These are phyloP conservation scores for Rosa lucieae DNA, from an alignment of 306 rosid species.

Conservation along the genomic window DNA sequence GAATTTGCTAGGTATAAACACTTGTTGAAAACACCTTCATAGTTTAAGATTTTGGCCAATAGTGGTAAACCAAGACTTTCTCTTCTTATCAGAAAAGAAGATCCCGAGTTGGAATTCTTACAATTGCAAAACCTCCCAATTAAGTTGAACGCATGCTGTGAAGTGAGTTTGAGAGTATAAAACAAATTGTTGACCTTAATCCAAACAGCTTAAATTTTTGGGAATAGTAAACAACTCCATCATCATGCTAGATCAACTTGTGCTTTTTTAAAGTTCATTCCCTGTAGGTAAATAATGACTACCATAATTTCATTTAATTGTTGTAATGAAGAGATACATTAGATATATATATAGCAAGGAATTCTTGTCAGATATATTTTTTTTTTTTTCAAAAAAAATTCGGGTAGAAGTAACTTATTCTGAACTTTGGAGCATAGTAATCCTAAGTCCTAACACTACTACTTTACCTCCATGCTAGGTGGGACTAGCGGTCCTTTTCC, in stretches of 20 bases:
- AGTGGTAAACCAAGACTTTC: background rate
- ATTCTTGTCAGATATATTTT: background rate
- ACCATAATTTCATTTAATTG: background rate
- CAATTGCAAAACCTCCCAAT: background rate
- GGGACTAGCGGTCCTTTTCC: no score
- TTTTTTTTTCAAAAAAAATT: background rate
- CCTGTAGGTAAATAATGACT: background rate
- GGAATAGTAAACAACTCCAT: no score
- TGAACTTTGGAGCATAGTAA: background rate
- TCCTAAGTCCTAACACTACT: background rate
- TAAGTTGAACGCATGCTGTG: background rate
- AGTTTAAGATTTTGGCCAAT: background rate
- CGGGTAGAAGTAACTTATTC: background rate
- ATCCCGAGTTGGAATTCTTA: background rate
- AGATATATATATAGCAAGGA: background rate
- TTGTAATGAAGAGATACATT: background rate
- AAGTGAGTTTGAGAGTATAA: background rate
- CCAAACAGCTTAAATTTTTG: background rate
- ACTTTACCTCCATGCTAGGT: constrained; percentile 65
- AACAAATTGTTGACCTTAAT: background rate
- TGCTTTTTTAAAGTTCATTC: no score
- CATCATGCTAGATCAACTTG: no score
- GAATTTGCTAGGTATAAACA: background rate
- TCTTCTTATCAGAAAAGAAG: background rate
- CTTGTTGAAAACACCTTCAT: background rate